Evolutionary conservation across 2,329 filamentous ascomycete genomes (phyloP), one percentile per base, ranked within the genome.

Genomic region (Fusarium sp.): DNA sequence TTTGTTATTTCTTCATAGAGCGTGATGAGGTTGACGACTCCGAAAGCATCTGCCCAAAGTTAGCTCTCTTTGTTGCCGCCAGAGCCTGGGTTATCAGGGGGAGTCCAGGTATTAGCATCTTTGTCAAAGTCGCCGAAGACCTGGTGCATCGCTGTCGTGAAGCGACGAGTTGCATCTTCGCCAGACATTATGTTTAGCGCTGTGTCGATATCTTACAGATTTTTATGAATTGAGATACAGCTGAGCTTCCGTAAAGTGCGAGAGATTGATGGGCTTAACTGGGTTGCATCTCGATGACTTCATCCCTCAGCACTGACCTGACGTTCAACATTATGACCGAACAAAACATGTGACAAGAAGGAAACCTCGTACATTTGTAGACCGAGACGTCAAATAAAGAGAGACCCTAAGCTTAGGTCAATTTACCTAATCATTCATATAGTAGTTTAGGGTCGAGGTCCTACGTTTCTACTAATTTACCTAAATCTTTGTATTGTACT

Each of bases 1-100:
- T 73, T 72, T 4, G 66, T 67, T 1, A 79, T 82, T 68, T 87
- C 83, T 11, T 80, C 80, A 69, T 85, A 83, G 6, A 91, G 82
- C 6, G 89, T 90, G 47, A 90, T 78, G 70, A 91, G 85, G 76
- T 90, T 90, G 66, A 90, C 73, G 13, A 91, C 86, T 8, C 88
- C 89, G 74, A 90, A 90, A 2, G 88, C 87, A 72, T 90, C 89
- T 2, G 87, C 90, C 89, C 88, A 90, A 28, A 90, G 83, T 75
- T 90, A 90, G 22, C 89, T 85, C 26, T 89, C 89, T n/a, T 82
- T 83, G 73, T 90, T 87, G 17, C 88, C 88, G 12, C 87, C 88
- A 1, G 87, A 85, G 35, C 83, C 84, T 3, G 83, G 83, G n/a
- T 76, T 69, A 4, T 75, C 64, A 0, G 88, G 87, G 4, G 87